A percentile compares a stretch with the other conserved stretches of the same genome.
phyloP scores from a whole-genome alignment of 2,329 filamentous ascomycete genomes.

The Calonectria multiphialidica region DNA sequence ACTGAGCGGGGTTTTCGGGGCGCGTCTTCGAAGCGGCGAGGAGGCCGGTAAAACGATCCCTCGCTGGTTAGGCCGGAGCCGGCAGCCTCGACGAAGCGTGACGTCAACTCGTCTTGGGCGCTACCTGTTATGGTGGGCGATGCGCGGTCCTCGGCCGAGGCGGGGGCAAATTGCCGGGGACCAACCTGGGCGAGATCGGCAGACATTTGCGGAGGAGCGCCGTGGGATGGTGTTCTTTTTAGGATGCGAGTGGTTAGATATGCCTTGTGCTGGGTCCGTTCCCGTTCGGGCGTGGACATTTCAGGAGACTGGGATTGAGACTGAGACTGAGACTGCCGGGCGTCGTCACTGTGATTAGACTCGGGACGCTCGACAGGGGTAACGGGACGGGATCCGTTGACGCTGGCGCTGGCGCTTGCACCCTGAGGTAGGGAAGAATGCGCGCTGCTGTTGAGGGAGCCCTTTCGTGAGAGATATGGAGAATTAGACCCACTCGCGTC shows the following conservation, averaged over 20 bases:
- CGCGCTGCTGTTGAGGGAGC: constrained; percentile 63
- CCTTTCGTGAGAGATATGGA: constrained; percentile 62
- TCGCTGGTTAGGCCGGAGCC: constrained; percentile 63
- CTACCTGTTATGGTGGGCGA: constrained; percentile 44
- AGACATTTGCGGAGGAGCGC: constrained; percentile 75
- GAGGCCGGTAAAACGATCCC: constrained; percentile 63
- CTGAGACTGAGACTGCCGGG: constrained; percentile 23
- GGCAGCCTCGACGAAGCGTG: constrained; percentile 68
- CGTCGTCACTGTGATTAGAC: constrained; percentile 24
- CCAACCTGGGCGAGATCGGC: constrained; percentile 61
- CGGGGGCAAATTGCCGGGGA: constrained; percentile 51
- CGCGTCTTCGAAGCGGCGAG: constrained; percentile 48
- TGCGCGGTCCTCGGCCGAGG: constrained; percentile 43
- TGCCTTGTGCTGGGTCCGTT: constrained; percentile 67
- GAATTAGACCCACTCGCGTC: constrained; percentile 75
- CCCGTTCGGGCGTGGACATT: constrained; percentile 51
- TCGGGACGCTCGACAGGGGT: constrained; percentile 46
- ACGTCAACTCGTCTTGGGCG: constrained; percentile 65
- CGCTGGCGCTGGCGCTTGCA: constrained; percentile 46
- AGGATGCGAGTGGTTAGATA: constrained; percentile 77
- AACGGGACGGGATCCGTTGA: constrained; percentile 50
- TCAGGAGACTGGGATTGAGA: constrained; percentile 17
- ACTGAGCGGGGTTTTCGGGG: constrained; percentile 58
- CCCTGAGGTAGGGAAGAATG: constrained; percentile 59
- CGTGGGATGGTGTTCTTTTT: constrained; percentile 71